Percentiles rank a stretch among this genome's conserved stretches.
These are phyloP conservation scores for Pascua guehoae DNA, from an alignment of 1,284 basidiomycete genomes.

Conservation along the genomic window DNA sequence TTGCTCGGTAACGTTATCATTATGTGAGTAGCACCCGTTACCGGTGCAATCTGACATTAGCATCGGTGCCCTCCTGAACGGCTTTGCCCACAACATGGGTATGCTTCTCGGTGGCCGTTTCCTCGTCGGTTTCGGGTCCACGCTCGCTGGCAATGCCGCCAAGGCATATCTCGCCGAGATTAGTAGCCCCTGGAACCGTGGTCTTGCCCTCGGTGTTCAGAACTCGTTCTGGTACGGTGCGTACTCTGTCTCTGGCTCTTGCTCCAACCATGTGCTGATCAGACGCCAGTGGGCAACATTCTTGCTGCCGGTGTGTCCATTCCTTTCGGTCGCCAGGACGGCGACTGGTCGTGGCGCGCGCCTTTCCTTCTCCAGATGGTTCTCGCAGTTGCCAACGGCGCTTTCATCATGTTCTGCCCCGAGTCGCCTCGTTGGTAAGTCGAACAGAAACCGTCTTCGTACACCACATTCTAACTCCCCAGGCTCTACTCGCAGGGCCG, in stretches of 20 bases:
- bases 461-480: too few species aligned
- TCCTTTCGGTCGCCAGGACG: slow-evolving; percentile 51
- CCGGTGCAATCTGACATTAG: too few species aligned
- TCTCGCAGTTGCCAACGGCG: slow-evolving; percentile 54
- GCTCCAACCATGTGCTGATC: not conserved
- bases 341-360: slow-evolving; percentile 55
- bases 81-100: slow-evolving; percentile 50
- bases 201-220: slow-evolving; percentile 55
- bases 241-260: not conserved
- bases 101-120: slow-evolving; percentile 58
- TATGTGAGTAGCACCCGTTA: slow-evolving; percentile 22
- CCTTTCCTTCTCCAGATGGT: slow-evolving; percentile 55
- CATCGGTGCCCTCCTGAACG: slow-evolving; percentile 54
- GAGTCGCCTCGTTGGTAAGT: slow-evolving; percentile 54
- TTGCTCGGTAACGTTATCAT: slow-evolving; percentile 55
- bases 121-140: slow-evolving; percentile 48
- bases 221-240: slow-evolving; percentile 52
- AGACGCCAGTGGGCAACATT: slow-evolving; percentile 54
- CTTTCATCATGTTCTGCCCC: slow-evolving; percentile 49
- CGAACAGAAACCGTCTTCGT: too few species aligned
- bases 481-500: slow-evolving; percentile 38
- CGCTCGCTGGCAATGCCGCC: slow-evolving; percentile 54
- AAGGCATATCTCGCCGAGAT: slow-evolving; percentile 57
- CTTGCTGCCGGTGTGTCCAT: slow-evolving; percentile 57
- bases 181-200: slow-evolving; percentile 54